A percentile compares a stretch with the other conserved stretches of the same genome.
Conservation (phyloP, 768 basidiomycete species). For the Sarcodon sp. region DNA sequence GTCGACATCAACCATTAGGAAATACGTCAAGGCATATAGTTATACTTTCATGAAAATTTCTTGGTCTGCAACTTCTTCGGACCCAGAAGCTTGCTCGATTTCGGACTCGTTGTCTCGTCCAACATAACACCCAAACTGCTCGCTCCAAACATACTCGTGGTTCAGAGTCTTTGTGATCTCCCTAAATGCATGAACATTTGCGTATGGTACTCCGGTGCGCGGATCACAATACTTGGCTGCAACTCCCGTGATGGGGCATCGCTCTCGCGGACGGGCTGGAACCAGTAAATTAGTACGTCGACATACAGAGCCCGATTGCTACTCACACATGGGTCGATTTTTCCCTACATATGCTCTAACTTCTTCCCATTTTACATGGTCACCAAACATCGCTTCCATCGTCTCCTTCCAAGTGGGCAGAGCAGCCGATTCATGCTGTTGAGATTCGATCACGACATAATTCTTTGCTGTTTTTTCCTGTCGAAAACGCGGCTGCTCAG, state of each 20-base stretch:
- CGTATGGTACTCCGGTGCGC: slow-evolving; percentile 66
- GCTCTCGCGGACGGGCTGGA: slow-evolving; percentile 49
- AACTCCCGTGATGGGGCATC: slow-evolving; percentile 70
- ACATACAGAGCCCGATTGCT: slow-evolving; percentile 6
- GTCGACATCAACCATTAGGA: too few species aligned
- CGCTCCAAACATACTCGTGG: slow-evolving; percentile 62
- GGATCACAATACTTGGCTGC: slow-evolving; percentile 75
- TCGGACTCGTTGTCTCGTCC: slow-evolving; percentile 5
- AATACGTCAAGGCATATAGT: too few species aligned
- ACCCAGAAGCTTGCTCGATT: not conserved
- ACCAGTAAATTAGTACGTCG: slow-evolving; percentile 1
- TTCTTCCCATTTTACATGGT: slow-evolving; percentile 73
- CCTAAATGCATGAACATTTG: slow-evolving; percentile 52
- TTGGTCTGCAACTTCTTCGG: slow-evolving; percentile 3
- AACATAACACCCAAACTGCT: slow-evolving; percentile 29
- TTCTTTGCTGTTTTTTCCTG: slow-evolving; percentile 48
- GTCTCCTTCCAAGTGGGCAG: slow-evolving; percentile 60
- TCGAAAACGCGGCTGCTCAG: slow-evolving; percentile 15
- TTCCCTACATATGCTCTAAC: slow-evolving; percentile 52
- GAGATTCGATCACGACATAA: slow-evolving; percentile 57
- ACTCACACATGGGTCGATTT: slow-evolving; percentile 49
- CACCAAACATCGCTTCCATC: slow-evolving; percentile 76
- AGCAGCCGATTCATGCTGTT: slow-evolving; percentile 28
- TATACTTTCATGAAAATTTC: too few species aligned
- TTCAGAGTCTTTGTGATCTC: slow-evolving; percentile 45